Base-by-base conservation (phyloP, 495 filamentous ascomycete genomes). In the Penicillium silybi region DNA sequence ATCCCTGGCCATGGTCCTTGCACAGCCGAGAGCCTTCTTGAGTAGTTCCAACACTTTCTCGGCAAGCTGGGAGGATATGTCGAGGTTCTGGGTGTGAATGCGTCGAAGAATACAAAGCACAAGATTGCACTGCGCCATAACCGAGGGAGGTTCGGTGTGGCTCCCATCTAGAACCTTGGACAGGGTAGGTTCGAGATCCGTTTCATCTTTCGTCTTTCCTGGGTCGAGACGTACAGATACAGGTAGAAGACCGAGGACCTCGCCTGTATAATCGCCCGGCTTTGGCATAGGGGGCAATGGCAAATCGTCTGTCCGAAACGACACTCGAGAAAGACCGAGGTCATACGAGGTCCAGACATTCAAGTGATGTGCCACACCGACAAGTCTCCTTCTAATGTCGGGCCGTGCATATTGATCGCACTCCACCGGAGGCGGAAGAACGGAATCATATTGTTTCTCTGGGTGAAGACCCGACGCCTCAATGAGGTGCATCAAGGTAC, bases 321-420 rank as follows among this genome's bases (percentile, higher is more conserved):
- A 58, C 0, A 80, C 71, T 15, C 71, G 56, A 4, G 77, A 76
- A 2, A 76, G 66, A 15, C 78, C 79, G 10, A 80, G 68, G 46
- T 82, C 79, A 48, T 72, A 79, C 10, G 70, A 74, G 0, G 65
- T 66, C 74, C 73, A 76, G 6, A 69, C 63, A 52, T 75, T 80
- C 39, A 73, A 58, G 38, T 75, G 72, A 22, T 65, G 69, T 3
- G 70, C 75, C 15, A 77, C 67, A 32, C 74, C 73, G 41, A 72
- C 65, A 1, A 75, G 44, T 22, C 70, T 61, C 8, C 66, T 64
- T 11, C 63, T 65, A 39, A 67, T 58, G 15, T 77, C 37, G 18
- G 18, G 37, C 37, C 16, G 37, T 6, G 37, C 37, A 16, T 19
- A 68, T 17, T 61, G 47, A 46, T 73, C 61, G 26, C 50, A 56